Percentiles rank a stretch among this genome's conserved stretches.
phyloP scores from a whole-genome alignment of 2,329 filamentous ascomycete genomes.

The Colletotrichum neosansevieriae region DNA sequence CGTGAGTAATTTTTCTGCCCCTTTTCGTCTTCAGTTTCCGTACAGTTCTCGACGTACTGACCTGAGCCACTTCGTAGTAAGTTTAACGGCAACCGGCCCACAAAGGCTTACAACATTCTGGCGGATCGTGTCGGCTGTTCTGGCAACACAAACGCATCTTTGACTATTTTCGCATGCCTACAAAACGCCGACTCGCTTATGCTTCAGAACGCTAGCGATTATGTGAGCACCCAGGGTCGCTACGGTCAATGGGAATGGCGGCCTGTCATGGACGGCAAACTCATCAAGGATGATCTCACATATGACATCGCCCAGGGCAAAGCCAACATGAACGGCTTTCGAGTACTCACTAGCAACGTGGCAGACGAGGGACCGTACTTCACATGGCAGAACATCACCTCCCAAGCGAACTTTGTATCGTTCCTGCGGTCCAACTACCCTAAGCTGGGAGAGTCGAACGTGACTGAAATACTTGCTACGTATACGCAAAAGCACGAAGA shows the following conservation, averaged over 20 bases:
- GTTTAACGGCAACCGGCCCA: conserved; percentile 11
- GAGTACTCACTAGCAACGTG: conserved; percentile 29
- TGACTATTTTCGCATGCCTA: conserved; percentile 16
- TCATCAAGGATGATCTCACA: conserved; percentile 10
- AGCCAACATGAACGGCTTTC: background rate
- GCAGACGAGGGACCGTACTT: conserved; percentile 32
- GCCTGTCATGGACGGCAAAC: conserved; percentile 21
- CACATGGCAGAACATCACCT: conserved; percentile 21
- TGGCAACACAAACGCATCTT: background rate
- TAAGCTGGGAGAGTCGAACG: conserved; percentile 1
- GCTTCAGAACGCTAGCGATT: conserved; percentile 31
- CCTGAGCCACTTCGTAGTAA: background rate
- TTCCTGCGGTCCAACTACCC: conserved; percentile 20
- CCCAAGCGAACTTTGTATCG: conserved; percentile 12
- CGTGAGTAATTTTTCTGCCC: background rate
- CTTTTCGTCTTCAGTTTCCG: too few relatives aligned
- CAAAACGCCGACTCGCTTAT: conserved; percentile 19
- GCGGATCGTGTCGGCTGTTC: conserved; percentile 26
- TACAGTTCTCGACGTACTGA: too few relatives aligned
- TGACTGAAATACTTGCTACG: background rate
- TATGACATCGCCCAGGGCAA: background rate
- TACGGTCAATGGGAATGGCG: conserved; percentile 32
- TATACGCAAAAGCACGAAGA: conserved; percentile 23
- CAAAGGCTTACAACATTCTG: conserved; percentile 1
- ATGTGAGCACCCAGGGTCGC: conserved; percentile 24